Evolutionary conservation across 495 filamentous ascomycete species (phyloP).

Genomic region (Letharia lupina): DNA sequence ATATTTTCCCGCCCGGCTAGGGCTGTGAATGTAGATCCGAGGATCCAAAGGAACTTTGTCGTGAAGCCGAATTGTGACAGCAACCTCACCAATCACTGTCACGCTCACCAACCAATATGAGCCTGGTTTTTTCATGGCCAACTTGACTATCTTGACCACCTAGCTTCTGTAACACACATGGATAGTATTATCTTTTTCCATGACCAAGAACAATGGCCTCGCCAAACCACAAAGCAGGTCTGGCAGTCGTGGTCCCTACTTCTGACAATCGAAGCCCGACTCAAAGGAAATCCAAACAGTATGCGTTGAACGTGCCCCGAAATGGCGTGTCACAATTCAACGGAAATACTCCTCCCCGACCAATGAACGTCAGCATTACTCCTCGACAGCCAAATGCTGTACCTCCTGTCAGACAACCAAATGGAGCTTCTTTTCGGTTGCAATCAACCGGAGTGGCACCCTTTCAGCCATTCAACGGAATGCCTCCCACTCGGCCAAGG

Average conservation of each 20-base stretch:
- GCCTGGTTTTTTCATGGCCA: not conserved
- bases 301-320: slow-evolving; percentile 7
- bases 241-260: slow-evolving; percentile 14
- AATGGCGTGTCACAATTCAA: not conserved
- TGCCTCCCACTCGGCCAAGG: slow-evolving; percentile 20
- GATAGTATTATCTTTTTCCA: not conserved
- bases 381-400: slow-evolving; percentile 6
- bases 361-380: not conserved
- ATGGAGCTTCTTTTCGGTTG: slow-evolving; percentile 1
- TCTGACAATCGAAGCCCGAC: slow-evolving; percentile 11
- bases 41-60: not conserved
- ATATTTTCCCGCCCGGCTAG: not conserved
- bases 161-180: not conserved
- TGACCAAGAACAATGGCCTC: slow-evolving; percentile 10
- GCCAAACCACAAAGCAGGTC: slow-evolving; percentile 15
- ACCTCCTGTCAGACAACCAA: not conserved
- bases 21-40: not conserved
- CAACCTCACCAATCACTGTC: not conserved
- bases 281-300: slow-evolving; percentile 11
- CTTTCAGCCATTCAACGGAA: slow-evolving; percentile 6
- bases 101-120: slow-evolving; percentile 1
- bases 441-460: not conserved
- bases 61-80: not conserved
- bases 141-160: not conserved
- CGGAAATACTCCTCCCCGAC: slow-evolving; percentile 1